phyloP scores from a whole-genome alignment of 2,329 filamentous ascomycete genomes.

The Ceratocystis variospora region DNA sequence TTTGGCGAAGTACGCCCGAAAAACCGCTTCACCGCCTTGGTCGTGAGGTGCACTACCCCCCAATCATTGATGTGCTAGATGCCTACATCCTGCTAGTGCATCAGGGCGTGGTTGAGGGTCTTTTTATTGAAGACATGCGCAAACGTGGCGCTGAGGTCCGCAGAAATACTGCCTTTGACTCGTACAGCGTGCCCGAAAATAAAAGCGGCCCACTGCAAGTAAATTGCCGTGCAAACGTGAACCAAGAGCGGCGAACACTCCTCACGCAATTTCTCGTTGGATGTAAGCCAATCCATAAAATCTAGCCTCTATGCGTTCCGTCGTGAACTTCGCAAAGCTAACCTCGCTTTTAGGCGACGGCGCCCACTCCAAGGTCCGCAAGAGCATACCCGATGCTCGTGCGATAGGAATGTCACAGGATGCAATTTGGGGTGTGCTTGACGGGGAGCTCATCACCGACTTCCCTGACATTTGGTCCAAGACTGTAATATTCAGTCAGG shows the following conservation, averaged over 20 bases:
- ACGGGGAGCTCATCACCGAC: constrained; percentile 55
- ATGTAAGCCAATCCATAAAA: constrained; percentile 32
- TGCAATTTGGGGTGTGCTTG: constrained; percentile 55
- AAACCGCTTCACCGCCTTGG: constrained; percentile 45
- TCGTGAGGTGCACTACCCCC: constrained; percentile 56
- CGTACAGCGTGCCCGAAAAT: constrained; percentile 36
- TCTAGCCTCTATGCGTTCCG: too few species aligned
- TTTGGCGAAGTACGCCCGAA: constrained; percentile 47
- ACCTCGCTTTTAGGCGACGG: constrained; percentile 43
- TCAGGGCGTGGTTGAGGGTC: constrained; percentile 61
- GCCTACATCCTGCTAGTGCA: constrained; percentile 48
- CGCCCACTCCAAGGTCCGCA: constrained; percentile 56
- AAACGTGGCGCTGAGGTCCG: constrained; percentile 49
- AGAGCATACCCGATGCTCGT: constrained; percentile 44
- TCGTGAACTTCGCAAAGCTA: background rate
- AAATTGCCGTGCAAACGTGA: constrained; percentile 39
- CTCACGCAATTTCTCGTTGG: constrained; percentile 53
- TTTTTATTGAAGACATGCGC: constrained; percentile 55
- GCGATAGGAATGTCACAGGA: constrained; percentile 42
- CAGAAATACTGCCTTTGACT: constrained; percentile 50
- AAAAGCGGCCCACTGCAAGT: constrained; percentile 34
- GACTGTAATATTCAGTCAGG: constrained; percentile 52
- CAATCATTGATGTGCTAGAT: constrained; percentile 42
- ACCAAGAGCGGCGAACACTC: constrained; percentile 37
- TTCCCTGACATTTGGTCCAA: constrained; percentile 68